Percentiles rank a stretch among this genome's conserved stretches.
Conservation (phyloP, 768 basidiomycete genomes). For the Ramaria rubella region DNA sequence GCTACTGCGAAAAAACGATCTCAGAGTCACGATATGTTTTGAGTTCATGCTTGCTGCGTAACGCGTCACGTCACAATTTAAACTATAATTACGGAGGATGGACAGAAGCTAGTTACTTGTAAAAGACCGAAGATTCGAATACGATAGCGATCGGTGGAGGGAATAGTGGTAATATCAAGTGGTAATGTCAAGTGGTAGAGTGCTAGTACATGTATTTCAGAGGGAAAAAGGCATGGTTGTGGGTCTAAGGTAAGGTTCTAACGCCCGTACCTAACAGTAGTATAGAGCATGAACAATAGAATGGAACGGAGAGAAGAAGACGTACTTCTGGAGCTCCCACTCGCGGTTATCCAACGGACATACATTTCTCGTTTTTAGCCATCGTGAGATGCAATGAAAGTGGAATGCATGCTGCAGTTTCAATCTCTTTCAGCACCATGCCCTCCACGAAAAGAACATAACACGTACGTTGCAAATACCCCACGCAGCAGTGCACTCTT, state of each 20-base stretch:
- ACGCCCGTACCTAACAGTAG: conserved; percentile 35
- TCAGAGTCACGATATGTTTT: background rate
- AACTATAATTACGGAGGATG: no score
- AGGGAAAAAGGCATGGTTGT: background rate
- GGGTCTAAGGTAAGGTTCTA: conserved; percentile 16
- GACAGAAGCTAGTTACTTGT: no score
- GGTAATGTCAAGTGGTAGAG: no score
- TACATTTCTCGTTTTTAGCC: conserved; percentile 96
- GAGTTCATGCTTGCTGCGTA: background rate
- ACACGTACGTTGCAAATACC: conserved; percentile 89
- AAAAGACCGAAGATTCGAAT: no score
- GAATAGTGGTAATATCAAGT: no score
- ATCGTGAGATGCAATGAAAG: conserved; percentile 98
- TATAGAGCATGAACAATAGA: background rate
- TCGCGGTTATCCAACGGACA: conserved; percentile 94
- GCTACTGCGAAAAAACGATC: background rate
- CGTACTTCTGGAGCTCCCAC: conserved; percentile 95
- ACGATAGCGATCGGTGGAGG: no score
- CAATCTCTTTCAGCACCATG: background rate
- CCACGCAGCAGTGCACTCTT: conserved; percentile 98
- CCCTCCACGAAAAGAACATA: background rate
- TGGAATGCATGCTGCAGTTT: conserved; percentile 87
- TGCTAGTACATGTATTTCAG: background rate
- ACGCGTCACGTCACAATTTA: background rate
- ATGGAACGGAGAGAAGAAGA: conserved; percentile 11